Conservation (phyloP, 2,329 filamentous ascomycete species). For the Cladosporium sp. region DNA sequence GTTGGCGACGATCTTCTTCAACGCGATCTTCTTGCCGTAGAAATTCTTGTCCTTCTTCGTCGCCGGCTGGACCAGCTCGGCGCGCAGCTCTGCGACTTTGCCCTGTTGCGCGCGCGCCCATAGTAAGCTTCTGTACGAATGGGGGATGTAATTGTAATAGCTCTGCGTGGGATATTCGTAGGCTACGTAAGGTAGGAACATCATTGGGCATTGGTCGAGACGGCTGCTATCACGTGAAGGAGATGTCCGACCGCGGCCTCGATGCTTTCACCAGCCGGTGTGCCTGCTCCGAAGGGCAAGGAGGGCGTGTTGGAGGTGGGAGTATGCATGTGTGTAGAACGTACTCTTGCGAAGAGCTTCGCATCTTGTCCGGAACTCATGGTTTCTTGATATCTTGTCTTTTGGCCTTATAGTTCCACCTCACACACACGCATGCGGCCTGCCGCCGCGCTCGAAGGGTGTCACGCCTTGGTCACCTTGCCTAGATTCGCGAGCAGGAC, state of each 20-base stretch:
- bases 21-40: constrained; percentile 88
- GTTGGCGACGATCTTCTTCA: constrained; percentile 99
- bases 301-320: constrained; percentile 10
- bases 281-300: too few relatives aligned
- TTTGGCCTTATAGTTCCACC: constrained; percentile 12
- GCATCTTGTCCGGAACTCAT: constrained; percentile 84
- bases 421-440: constrained; percentile 8
- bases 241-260: too few relatives aligned
- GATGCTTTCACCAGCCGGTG: too few relatives aligned
- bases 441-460: constrained; percentile 9
- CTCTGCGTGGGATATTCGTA: constrained; percentile 21
- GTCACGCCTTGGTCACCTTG: constrained; percentile 4
- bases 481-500: not conserved
- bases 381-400: constrained; percentile 24
- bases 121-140: constrained; percentile 42
- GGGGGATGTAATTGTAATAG: constrained; percentile 24
- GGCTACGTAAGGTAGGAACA: constrained; percentile 37
- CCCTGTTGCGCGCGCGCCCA: constrained; percentile 61
- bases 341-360: constrained; percentile 97
- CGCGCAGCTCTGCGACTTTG: constrained; percentile 95
- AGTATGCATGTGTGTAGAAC: constrained; percentile 34
- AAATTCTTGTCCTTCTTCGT: constrained; percentile 99
- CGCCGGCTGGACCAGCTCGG: constrained; percentile 65
- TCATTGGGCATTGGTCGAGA: too few relatives aligned
- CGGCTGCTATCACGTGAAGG: too few relatives aligned